These are phyloP conservation scores for Xylaria scruposa DNA, from an alignment of 495 filamentous ascomycete genomes.

Conservation along the genomic window DNA sequence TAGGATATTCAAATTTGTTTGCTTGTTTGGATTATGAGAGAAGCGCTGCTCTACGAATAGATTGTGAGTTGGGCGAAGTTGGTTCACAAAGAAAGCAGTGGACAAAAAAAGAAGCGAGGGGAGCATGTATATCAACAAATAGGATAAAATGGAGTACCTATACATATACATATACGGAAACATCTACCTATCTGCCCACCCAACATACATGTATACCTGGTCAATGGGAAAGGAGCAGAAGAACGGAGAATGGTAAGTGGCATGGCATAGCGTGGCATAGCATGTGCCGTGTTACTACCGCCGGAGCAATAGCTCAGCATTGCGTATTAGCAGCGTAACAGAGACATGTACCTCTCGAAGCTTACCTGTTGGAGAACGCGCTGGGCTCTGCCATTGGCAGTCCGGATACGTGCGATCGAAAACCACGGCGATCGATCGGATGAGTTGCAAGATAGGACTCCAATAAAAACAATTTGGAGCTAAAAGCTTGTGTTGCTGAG, in stretches of 20 bases:
- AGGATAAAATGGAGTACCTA: background rate
- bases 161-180: background rate
- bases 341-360: background rate
- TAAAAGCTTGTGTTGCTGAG: background rate
- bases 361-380: background rate
- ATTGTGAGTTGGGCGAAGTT: background rate
- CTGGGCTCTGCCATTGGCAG: background rate
- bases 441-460: background rate
- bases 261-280: slow-evolving; percentile 2
- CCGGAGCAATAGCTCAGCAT: slow-evolving; percentile 22
- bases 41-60: no score
- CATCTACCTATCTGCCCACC: background rate
- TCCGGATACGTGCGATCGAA: background rate
- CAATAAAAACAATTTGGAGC: background rate
- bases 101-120: background rate
- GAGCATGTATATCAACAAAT: background rate
- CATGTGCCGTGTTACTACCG: background rate
- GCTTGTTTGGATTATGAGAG: background rate
- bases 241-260: background rate
- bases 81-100: slow-evolving; percentile 12
- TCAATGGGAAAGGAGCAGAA: background rate
- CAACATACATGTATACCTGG: background rate
- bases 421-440: background rate
- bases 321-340: slow-evolving; percentile 4
- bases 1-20: background rate